Conservation (phyloP, 148 eudicot genomes). For the Selenicereus undatus region DNA sequence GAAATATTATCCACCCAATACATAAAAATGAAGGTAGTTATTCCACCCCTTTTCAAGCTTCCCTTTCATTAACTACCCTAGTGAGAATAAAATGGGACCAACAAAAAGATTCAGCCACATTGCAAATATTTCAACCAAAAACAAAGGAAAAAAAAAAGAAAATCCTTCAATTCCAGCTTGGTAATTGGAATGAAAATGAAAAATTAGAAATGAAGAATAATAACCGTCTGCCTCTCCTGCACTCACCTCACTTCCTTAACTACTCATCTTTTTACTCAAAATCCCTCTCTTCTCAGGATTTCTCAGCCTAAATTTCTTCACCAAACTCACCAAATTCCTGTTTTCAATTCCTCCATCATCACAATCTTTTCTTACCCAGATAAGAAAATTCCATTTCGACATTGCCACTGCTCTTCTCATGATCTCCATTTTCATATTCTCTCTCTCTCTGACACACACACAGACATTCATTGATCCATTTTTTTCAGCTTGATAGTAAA, state of each 20-base stretch:
- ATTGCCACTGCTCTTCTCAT: constrained; percentile 15
- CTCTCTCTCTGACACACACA: neutral
- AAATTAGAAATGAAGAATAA: neutral
- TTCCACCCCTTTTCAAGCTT: constrained; percentile 17
- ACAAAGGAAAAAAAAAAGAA: neutral
- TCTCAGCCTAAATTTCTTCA: constrained; percentile 16
- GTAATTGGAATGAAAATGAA: neutral
- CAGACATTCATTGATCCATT: neutral
- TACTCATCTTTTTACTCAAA: constrained; percentile 30
- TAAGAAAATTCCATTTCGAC: neutral
- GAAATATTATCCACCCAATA: neutral
- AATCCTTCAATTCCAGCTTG: neutral
- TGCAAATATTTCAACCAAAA: neutral
- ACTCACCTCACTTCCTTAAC: constrained; percentile 30
- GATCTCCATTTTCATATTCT: constrained; percentile 12
- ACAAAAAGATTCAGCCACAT: constrained; percentile 17
- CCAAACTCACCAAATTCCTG: constrained; percentile 20
- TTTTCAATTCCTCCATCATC: constrained; percentile 12
- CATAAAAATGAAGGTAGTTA: constrained; percentile 9
- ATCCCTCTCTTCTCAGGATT: neutral
- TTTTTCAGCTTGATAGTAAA: neutral
- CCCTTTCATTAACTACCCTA: constrained; percentile 16
- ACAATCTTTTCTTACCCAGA: constrained; percentile 20
- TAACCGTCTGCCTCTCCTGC: constrained; percentile 18
- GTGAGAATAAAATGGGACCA: neutral